These are phyloP conservation scores for Myxozyma geophila DNA, from an alignment of 805 yeast genomes.

Conservation along the genomic window DNA sequence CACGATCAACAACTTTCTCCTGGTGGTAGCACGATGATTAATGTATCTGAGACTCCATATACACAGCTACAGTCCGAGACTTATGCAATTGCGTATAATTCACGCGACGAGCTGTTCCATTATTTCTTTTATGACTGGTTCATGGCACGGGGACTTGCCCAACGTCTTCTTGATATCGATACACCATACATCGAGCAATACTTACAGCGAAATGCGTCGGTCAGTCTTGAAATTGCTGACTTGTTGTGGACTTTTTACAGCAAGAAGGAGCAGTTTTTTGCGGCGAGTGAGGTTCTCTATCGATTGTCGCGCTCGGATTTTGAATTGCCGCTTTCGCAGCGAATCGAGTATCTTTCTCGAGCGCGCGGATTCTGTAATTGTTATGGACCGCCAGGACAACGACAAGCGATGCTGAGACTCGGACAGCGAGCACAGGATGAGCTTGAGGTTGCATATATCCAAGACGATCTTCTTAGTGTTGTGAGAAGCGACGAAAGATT, in stretches of 20 bases:
- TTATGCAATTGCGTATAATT: constrained; percentile 72
- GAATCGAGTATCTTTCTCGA: constrained; percentile 87
- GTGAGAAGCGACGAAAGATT: constrained; percentile 49
- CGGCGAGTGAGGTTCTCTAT: constrained; percentile 83
- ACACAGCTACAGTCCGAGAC: constrained; percentile 70
- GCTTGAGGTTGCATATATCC: constrained; percentile 84
- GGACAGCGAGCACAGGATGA: constrained; percentile 74
- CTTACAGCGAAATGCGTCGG: constrained; percentile 55
- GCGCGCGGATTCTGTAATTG: constrained; percentile 93
- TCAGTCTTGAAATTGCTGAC: constrained; percentile 74
- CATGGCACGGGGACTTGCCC: constrained; percentile 74
- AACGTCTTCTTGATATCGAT: constrained; percentile 74
- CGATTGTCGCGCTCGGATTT: constrained; percentile 69
- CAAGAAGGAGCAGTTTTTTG: constrained; percentile 72
- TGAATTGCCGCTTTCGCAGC: constrained; percentile 64
- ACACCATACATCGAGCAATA: constrained; percentile 82
- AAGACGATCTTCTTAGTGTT: constrained; percentile 59
- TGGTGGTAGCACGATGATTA: constrained; percentile 6
- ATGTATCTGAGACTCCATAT: constrained; percentile 52
- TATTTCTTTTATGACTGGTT: constrained; percentile 93
- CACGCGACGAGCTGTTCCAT: constrained; percentile 84
- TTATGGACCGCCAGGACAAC: constrained; percentile 71
- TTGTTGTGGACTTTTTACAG: constrained; percentile 89
- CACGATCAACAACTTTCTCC: constrained; percentile 9
- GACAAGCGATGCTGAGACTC: constrained; percentile 76